phyloP scores from a whole-genome alignment of 768 basidiomycete genomes.

The Phylloporus sp. region DNA sequence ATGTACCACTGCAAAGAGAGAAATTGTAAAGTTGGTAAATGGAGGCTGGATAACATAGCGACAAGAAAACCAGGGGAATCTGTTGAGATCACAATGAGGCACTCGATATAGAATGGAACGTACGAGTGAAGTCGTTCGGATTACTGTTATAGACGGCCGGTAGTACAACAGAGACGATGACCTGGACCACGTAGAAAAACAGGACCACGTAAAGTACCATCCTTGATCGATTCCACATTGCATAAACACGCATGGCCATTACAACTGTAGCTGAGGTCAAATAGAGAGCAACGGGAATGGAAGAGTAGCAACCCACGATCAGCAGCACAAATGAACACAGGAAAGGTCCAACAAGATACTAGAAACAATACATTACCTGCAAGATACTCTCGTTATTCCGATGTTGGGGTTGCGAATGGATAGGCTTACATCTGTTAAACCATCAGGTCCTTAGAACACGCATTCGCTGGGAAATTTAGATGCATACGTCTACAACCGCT shows the following conservation, averaged over 20 bases:
- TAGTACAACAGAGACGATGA: not conserved
- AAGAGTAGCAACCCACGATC: constrained; percentile 2
- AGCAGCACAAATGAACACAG: not conserved
- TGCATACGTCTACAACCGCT: not conserved
- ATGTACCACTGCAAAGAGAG: not conserved
- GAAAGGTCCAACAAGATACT: not conserved
- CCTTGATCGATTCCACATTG: constrained; percentile 8
- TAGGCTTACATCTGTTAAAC: constrained; percentile 2
- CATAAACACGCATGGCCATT: constrained; percentile 10
- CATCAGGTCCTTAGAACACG: not conserved
- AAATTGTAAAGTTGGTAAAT: not conserved
- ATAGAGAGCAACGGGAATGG: no score
- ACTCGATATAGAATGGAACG: not conserved
- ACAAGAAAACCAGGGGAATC: not conserved
- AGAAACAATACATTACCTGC: not conserved
- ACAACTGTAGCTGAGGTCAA: not conserved
- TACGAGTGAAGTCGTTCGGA: not conserved
- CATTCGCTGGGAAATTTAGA: not conserved
- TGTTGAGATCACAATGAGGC: not conserved
- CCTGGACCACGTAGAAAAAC: not conserved
- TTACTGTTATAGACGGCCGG: not conserved
- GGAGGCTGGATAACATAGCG: not conserved
- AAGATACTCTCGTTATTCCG: not conserved
- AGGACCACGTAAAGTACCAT: not conserved
- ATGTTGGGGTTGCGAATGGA: not conserved